Percentiles rank a stretch among this genome's conserved stretches.
Conservation (phyloP, 1,284 basidiomycete species). For the Cutaneotrichosporon spelunceum region DNA sequence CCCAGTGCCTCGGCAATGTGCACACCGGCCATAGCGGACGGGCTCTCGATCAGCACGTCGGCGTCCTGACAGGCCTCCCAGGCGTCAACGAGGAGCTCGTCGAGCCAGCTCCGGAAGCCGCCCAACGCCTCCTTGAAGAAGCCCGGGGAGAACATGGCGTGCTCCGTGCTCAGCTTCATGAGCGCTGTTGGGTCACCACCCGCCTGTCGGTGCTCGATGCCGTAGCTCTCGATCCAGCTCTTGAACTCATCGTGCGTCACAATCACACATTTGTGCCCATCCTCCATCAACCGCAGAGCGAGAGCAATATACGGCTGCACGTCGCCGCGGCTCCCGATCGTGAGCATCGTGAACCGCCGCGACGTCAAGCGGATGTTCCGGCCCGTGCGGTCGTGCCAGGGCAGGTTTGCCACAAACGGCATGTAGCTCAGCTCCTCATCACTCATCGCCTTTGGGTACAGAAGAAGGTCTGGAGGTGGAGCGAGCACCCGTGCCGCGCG, state of each 20-base stretch:
- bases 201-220: constrained; percentile 65
- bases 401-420: constrained; percentile 49
- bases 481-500: constrained; percentile 41
- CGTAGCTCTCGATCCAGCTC: constrained; percentile 87
- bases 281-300: constrained; percentile 64
- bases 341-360: constrained; percentile 50
- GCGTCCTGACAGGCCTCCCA: constrained; percentile 95
- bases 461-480: constrained; percentile 31
- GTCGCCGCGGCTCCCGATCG: constrained; percentile 75
- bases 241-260: constrained; percentile 82
- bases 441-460: constrained; percentile 27
- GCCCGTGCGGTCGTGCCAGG: constrained; percentile 14
- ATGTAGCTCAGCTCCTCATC: constrained; percentile 44
- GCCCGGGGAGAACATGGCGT: constrained; percentile 77
- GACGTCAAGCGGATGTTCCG: constrained; percentile 32
- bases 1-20: constrained; percentile 91
- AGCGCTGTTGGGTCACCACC: constrained; percentile 96
- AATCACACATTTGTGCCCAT: constrained; percentile 53
- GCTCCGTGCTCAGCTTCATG: constrained; percentile 67
- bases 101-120: constrained; percentile 91
- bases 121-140: constrained; percentile 71
- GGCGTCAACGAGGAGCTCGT: constrained; percentile 86
- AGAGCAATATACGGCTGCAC: constrained; percentile 94
- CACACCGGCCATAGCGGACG: constrained; percentile 97
- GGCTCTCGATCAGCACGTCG: constrained; percentile 89